These are phyloP conservation scores for Cordyceps sp. DNA, from an alignment of 2,329 filamentous ascomycete genomes.

Conservation along the genomic window DNA sequence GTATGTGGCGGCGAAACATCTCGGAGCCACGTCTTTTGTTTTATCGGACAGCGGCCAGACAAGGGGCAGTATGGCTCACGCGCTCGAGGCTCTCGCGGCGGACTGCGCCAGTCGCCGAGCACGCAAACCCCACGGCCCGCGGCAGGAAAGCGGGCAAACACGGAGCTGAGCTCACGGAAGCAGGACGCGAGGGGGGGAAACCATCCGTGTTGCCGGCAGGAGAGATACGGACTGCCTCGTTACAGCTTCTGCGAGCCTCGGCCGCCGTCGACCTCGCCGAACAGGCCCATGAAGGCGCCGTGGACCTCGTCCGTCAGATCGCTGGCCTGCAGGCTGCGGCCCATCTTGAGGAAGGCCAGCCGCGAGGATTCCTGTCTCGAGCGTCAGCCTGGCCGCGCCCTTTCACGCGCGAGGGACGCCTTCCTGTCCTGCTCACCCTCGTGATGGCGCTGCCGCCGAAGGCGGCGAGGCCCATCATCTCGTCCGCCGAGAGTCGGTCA, in stretches of 20 bases:
- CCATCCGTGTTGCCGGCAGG: no score
- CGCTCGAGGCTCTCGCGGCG: no score
- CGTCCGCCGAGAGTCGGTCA: slow-evolving; percentile 29
- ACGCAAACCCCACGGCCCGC: no score
- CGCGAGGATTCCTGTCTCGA: slow-evolving; percentile 55
- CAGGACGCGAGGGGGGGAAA: no score
- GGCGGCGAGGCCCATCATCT: slow-evolving; percentile 60
- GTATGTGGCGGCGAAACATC: no score
- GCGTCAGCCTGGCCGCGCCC: not conserved
- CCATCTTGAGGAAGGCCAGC: slow-evolving; percentile 70
- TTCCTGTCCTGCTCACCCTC: slow-evolving; percentile 41
- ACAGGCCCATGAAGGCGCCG: slow-evolving; percentile 58
- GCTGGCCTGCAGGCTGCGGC: slow-evolving; percentile 77
- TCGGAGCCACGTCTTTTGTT: no score
- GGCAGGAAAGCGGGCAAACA: no score
- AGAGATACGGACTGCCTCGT: not conserved
- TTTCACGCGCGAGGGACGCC: no score
- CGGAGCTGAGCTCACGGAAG: no score
- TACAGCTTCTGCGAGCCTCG: slow-evolving; percentile 18
- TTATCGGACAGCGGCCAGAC: no score
- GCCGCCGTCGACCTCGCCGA: slow-evolving; percentile 49
- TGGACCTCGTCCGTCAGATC: slow-evolving; percentile 88
- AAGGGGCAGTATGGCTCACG: no score
- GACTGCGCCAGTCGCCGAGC: no score
- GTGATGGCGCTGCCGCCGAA: slow-evolving; percentile 81